Evolutionary conservation across 805 yeast species (phyloP), one percentile per base, ranked within the genome.

Genomic region (Kuraishia cidri): DNA sequence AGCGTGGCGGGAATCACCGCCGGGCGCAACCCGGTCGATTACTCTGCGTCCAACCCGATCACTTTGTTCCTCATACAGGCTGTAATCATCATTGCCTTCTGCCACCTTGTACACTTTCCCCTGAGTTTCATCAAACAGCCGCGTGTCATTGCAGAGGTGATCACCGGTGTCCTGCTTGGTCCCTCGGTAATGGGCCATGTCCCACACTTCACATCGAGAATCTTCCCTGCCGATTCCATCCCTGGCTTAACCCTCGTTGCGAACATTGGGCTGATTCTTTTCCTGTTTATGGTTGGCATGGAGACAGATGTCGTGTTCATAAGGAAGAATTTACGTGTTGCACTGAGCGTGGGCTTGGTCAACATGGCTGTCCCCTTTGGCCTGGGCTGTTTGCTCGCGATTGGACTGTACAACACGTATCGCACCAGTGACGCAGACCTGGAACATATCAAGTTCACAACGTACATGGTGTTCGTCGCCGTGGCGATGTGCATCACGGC

Each of bases 401-500:
- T 67, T 16, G 92, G 92, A 0, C 50, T 83, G 20, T 82, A 75
- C 56, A 59, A 78, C 19, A 63, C 69, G 24, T 79, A 78, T 48
- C 37, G 59, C 24, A 55, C 58, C 6, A 46, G 56, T 24, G 56
- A 52, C 13, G 58, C 48, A 4, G 44, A 47, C 26, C 39, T 47
- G 24, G 54, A 56, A 5, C 48, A 52, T 4, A 62, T 76, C 23
- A 62, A 74, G 34, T 82, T 81, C 48, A 76, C 88, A 10, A 79
- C 86, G 0, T 83, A 67, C 44, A 75, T 79, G 79, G 82, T 82
- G 8, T 83, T 83, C 44, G 76, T 83, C 32, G 88, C 90, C 3
- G 86, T 80, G 9, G 90, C 94, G 2, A 67, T 82, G 65, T 75
- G 90, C 40, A 80, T 83, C 42, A 83, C 94, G 3, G 94, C 94